Evolutionary conservation across 2,329 filamentous ascomycete species (phyloP), one percentile per base, ranked within the genome.

Genomic region (Neophaeococcomyces aloes): DNA sequence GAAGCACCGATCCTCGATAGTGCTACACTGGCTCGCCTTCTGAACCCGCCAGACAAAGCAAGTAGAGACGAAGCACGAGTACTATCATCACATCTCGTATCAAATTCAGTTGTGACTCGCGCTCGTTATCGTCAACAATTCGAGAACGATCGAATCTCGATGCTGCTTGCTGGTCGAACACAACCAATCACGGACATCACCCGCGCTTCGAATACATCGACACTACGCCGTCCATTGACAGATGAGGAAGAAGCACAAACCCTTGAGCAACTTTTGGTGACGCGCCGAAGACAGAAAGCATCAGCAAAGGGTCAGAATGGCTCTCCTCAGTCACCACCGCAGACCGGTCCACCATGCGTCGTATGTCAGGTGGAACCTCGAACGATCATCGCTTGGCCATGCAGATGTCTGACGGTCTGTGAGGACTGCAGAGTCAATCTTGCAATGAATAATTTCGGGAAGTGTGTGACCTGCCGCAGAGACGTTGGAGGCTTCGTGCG

Each of bases 391-490:
- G 82, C 94, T 2, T 96, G 91, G 91, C 91, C 91, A 0, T 98
- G 91, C 61, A 83, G 91, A 2, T 98, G 91, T 60, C 72, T 98
- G 46, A 89, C 86, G 53, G 72, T 96, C 10, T 96, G 91, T 60
- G 91, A 98, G 61, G 91, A 96, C 53, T 96, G 91, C 60, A 75
- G 91, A 25, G 84, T 96, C 29, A 89, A 86, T 33, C 71, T 96
- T 49, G 91, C 91, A 3, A 88, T 94, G 79, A 93, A 95, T 61
- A 96, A 96, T 61, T 96, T 94, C 61, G 86, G 88, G 51, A 93
- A 86, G 59, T 98, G 91, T 60, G 88, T 96, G 30, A 96, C 89
- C 57, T 96, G 91, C 62, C 76, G 91, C 39, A 78, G 86, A 45
- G 83, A 91, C 55, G 86, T 96, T 23, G 77, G 79, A 44, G 91